Conservation (phyloP, 148 eudicot genomes). For the Hydrangea macrophylla region DNA sequence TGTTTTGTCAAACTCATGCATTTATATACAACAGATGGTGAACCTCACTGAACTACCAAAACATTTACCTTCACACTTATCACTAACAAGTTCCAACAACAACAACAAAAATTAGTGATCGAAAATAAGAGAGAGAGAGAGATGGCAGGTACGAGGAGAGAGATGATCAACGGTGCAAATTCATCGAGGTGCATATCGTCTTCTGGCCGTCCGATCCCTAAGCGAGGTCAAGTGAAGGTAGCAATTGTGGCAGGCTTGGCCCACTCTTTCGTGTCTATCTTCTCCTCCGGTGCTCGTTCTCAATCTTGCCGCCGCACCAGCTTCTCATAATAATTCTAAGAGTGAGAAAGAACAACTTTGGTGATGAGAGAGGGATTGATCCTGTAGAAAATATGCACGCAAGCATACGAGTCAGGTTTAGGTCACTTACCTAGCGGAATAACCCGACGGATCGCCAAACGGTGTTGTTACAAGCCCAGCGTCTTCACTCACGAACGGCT, state of each 20-base stretch:
- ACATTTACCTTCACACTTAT: no score
- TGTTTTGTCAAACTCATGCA: neutral
- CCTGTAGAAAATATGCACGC: no score
- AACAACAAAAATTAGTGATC: neutral
- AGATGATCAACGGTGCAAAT: neutral
- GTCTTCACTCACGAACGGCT: no score
- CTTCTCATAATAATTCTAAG: neutral
- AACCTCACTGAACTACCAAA: no score
- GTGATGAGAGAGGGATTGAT: no score
- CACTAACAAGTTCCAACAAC: neutral
- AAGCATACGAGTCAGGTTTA: no score
- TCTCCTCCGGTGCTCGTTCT: slow-evolving; percentile 23
- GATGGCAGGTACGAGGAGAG: neutral
- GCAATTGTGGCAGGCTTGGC: slow-evolving; percentile 44
- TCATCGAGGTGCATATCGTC: no score
- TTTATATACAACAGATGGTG: neutral
- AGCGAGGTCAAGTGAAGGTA: slow-evolving; percentile 53
- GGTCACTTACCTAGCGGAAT: no score
- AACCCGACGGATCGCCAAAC: no score
- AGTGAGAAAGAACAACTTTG: no score
- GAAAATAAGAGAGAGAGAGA: neutral
- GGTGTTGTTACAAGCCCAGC: no score
- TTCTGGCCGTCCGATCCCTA: slow-evolving; percentile 39
- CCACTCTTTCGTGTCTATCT: slow-evolving; percentile 40
- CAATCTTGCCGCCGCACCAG: neutral